These are phyloP conservation scores for Dendrostoma leiphaemia DNA, from an alignment of 2,329 filamentous ascomycete species.

Conservation along the genomic window DNA sequence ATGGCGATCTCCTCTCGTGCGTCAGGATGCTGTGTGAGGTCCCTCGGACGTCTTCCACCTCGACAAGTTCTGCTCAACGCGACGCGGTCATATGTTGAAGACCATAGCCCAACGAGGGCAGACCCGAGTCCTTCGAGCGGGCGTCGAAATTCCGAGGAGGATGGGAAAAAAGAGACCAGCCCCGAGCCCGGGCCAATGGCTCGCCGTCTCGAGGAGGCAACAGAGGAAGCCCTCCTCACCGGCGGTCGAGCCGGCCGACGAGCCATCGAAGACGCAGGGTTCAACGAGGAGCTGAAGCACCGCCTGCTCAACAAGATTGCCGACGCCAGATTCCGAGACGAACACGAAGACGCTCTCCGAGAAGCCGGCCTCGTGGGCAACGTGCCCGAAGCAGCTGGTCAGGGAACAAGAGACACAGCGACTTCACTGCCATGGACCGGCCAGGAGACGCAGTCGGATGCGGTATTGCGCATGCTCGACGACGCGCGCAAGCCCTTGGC, in stretches of 20 bases:
- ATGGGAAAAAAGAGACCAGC: background rate
- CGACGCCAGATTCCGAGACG: constrained; percentile 51
- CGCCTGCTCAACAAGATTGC: constrained; percentile 56
- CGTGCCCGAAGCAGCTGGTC: constrained; percentile 58
- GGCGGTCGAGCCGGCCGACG: constrained; percentile 59
- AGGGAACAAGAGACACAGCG: constrained; percentile 67
- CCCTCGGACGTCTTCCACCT: background rate
- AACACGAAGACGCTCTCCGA: constrained; percentile 47
- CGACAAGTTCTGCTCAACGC: background rate
- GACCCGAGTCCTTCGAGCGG: background rate
- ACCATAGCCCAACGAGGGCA: background rate
- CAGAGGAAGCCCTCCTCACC: constrained; percentile 58
- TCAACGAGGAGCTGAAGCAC: constrained; percentile 61
- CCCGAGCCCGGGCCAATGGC: constrained; percentile 48
- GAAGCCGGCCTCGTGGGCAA: constrained; percentile 35
- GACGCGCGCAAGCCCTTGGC: constrained; percentile 72
- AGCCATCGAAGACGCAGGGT: constrained; percentile 61
- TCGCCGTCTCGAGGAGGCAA: constrained; percentile 58
- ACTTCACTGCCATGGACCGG: constrained; percentile 74
- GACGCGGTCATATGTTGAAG: constrained; percentile 6
- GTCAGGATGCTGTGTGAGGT: background rate
- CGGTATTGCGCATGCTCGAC: constrained; percentile 79
- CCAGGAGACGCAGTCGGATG: constrained; percentile 69
- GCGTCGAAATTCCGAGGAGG: background rate
- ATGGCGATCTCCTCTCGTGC: constrained; percentile 11